Evolutionary conservation across 495 filamentous ascomycete species (phyloP).

Genomic region (Neurospora sp.): DNA sequence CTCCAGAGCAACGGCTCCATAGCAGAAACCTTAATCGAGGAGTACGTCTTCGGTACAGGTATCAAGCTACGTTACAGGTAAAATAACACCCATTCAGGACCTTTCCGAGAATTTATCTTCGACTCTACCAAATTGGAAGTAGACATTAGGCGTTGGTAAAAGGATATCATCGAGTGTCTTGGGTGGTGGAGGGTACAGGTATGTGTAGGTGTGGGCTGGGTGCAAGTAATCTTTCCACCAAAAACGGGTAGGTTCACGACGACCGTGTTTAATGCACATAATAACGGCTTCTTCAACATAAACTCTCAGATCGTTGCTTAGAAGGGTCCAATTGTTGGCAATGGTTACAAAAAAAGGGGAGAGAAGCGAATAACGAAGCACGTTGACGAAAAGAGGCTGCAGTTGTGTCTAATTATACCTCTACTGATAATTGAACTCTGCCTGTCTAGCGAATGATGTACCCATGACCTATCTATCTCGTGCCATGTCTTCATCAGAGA

Average conservation of each 20-base stretch:
- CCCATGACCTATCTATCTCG: neutral
- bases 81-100: neutral
- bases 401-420: too few relatives aligned
- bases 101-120: rapidly evolving
- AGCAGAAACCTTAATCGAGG: neutral
- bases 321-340: too few relatives aligned
- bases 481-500: neutral
- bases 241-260: neutral
- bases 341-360: too few relatives aligned
- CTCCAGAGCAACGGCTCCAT: neutral
- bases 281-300: too few relatives aligned
- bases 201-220: neutral
- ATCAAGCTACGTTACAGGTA: neutral
- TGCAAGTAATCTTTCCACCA: neutral
- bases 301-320: too few relatives aligned
- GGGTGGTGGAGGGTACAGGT: neutral
- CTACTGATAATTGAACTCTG: too few relatives aligned
- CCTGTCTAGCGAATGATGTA: too few relatives aligned
- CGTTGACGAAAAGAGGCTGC: too few relatives aligned
- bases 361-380: too few relatives aligned
- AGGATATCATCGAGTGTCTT: neutral
- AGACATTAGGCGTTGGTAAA: neutral
- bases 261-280: neutral
- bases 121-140: neutral
- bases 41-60: neutral